Conservation (phyloP, 2,329 filamentous ascomycete genomes). For the Ophiostoma sp. region DNA sequence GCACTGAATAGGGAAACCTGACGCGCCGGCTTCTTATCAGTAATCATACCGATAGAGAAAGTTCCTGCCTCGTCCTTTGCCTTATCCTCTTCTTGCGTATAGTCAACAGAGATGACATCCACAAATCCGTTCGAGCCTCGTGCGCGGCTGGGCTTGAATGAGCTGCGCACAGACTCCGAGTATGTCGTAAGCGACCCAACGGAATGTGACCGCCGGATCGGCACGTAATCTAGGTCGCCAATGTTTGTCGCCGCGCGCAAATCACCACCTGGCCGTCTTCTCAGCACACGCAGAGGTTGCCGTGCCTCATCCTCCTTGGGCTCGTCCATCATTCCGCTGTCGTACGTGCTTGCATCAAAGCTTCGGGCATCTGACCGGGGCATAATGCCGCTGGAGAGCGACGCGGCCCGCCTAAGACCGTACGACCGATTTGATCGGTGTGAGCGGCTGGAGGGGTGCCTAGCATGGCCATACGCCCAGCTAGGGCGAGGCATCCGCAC, state of each 20-base stretch:
- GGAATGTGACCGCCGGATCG: conserved; percentile 50
- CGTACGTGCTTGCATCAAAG: conserved; percentile 56
- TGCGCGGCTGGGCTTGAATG: conserved; percentile 44
- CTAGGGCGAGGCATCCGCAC: conserved; percentile 34
- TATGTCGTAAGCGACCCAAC: conserved; percentile 56
- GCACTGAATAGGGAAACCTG: conserved; percentile 55
- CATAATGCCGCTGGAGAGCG: conserved; percentile 52
- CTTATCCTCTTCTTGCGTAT: conserved; percentile 21
- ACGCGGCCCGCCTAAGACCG: conserved; percentile 53
- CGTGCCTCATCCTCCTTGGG: conserved; percentile 44
- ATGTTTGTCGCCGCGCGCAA: conserved; percentile 63
- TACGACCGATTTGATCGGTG: conserved; percentile 47
- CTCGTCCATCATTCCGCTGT: conserved; percentile 46
- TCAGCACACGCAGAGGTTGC: conserved; percentile 56
- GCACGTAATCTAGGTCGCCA: conserved; percentile 50
- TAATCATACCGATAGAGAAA: conserved; percentile 56
- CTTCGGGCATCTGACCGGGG: conserved; percentile 50
- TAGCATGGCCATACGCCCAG: conserved; percentile 37
- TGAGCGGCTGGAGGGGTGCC: conserved; percentile 45
- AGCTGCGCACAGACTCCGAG: conserved; percentile 56
- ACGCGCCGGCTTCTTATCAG: conserved; percentile 45
- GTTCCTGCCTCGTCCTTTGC: conserved; percentile 36
- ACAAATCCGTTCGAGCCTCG: conserved; percentile 41
- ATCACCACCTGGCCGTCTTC: conserved; percentile 69
- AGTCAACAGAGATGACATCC: conserved; percentile 38